A percentile compares a stretch with the other conserved stretches of the same genome.
Conservation (phyloP, 108 stramenopile genomes). For the Parmales sp. region DNA sequence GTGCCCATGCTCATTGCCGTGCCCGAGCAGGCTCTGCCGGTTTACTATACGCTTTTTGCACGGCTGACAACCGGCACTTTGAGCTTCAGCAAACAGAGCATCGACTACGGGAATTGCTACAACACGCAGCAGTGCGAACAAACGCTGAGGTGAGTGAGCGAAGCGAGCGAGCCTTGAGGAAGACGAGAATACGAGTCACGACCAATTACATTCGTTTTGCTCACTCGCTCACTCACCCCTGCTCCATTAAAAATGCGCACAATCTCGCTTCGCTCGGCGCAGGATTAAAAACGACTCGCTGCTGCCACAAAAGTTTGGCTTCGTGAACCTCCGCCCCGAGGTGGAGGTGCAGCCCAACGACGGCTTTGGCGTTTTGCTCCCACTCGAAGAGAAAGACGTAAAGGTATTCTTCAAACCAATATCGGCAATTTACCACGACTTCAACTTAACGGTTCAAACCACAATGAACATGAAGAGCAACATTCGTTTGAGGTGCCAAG, state of each 20-base stretch:
- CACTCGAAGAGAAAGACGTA: constrained; percentile 17
- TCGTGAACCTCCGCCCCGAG: constrained; percentile 29
- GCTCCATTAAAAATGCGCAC: too few relatives aligned
- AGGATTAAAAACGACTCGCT: constrained; percentile 19
- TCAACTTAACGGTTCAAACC: constrained; percentile 17
- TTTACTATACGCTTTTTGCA: constrained; percentile 20
- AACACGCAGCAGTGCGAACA: constrained; percentile 14
- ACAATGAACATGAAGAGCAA: constrained; percentile 18
- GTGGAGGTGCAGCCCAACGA: constrained; percentile 34
- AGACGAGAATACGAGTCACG: too few relatives aligned
- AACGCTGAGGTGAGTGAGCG: too few relatives aligned
- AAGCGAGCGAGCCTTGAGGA: too few relatives aligned
- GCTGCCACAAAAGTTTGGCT: constrained; percentile 42
- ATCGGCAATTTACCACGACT: constrained; percentile 19
- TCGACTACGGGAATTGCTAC: constrained; percentile 41
- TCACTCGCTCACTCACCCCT: too few relatives aligned
- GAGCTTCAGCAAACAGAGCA: background rate
- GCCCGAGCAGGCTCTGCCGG: constrained; percentile 40
- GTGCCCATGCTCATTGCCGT: constrained; percentile 28
- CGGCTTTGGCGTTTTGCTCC: constrained; percentile 36
- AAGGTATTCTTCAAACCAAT: constrained; percentile 26
- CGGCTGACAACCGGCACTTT: constrained; percentile 11
- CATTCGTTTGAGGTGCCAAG: constrained; percentile 14
- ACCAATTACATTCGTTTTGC: too few relatives aligned
- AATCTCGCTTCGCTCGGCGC: too few relatives aligned